These are phyloP conservation scores for Jacaranda copaia DNA, from an alignment of 257 asterid genomes.

Conservation along the genomic window DNA sequence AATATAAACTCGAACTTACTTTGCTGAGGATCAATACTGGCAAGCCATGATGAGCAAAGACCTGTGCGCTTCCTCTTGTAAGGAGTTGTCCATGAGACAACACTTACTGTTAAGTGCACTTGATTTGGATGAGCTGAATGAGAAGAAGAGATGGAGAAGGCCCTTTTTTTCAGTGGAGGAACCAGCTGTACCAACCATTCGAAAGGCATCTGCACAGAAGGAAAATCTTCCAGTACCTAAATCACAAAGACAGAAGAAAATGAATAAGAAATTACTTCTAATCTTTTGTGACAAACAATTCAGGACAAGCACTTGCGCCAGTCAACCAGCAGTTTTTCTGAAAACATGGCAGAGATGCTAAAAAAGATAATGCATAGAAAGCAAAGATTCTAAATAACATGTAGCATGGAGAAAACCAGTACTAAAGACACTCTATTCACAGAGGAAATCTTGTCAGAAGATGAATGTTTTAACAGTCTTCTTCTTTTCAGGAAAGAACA, in stretches of 20 bases:
- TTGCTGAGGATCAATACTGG: constrained; percentile 80
- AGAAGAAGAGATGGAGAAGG: constrained; percentile 92
- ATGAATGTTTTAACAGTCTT: not conserved
- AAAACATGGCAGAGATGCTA: not conserved
- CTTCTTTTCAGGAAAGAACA: not conserved
- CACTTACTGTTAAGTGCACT: constrained; percentile 82
- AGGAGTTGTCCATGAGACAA: constrained; percentile 91
- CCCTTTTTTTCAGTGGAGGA: constrained; percentile 83
- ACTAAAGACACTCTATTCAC: not conserved
- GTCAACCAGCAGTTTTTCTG: not conserved
- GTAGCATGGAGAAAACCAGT: not conserved
- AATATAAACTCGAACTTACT: constrained; percentile 41
- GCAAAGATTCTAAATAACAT: constrained; percentile 15
- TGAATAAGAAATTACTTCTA: constrained; percentile 9
- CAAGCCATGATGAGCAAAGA: constrained; percentile 97
- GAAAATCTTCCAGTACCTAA: constrained; percentile 92
- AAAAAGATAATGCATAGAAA: constrained; percentile 15
- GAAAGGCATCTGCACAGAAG: constrained; percentile 89
- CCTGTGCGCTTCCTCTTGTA: constrained; percentile 84
- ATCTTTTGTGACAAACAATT: constrained; percentile 11
- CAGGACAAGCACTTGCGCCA: not conserved
- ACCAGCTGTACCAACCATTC: constrained; percentile 96
- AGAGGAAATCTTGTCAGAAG: not conserved
- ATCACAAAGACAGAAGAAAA: constrained; percentile 30
- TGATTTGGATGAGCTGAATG: constrained; percentile 81